Percentiles rank a stretch among this genome's conserved stretches.
These are phyloP conservation scores for Solanum tarijense DNA, from an alignment of 257 asterid species.

Conservation along the genomic window DNA sequence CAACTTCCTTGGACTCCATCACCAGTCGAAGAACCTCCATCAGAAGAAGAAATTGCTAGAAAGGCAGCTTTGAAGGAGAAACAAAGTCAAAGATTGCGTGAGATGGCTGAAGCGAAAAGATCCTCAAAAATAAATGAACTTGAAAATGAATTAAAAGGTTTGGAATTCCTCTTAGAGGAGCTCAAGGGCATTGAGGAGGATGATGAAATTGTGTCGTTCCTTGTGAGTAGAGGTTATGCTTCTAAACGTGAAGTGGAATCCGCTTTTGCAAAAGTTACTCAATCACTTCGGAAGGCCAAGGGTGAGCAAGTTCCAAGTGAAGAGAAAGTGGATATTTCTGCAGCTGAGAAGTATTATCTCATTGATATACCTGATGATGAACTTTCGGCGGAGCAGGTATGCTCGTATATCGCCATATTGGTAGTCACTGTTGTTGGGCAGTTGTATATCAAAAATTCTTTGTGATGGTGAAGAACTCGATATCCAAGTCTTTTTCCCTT, in stretches of 20 bases:
- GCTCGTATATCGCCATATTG: not conserved
- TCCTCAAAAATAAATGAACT: slow-evolving; percentile 77
- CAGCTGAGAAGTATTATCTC: slow-evolving; percentile 63
- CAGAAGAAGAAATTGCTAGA: slow-evolving; percentile 96
- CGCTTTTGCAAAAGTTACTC: slow-evolving; percentile 56
- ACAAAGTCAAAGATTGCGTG: slow-evolving; percentile 96
- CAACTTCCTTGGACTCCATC: slow-evolving; percentile 96
- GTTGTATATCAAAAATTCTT: not conserved
- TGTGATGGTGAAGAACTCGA: not conserved
- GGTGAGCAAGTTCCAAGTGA: slow-evolving; percentile 75
- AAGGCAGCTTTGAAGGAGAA: slow-evolving; percentile 95
- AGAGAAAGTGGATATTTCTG: slow-evolving; percentile 57
- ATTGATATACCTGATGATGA: slow-evolving; percentile 64
- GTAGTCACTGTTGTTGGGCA: not conserved
- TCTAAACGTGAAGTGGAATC: slow-evolving; percentile 76
- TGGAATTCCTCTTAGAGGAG: slow-evolving; percentile 65
- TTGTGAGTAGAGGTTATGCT: slow-evolving; percentile 42
- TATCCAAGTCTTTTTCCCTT: not conserved
- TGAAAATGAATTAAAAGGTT: slow-evolving; percentile 73
- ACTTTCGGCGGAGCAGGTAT: slow-evolving; percentile 85
- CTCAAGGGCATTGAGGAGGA: slow-evolving; percentile 53
- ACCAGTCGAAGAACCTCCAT: slow-evolving; percentile 82
- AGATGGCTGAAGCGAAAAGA: slow-evolving; percentile 98
- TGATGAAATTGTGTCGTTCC: slow-evolving; percentile 44
- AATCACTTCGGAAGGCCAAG: slow-evolving; percentile 83